These are phyloP conservation scores for Dendrobium chrysotoxum DNA, from an alignment of 106 monocot species.

Conservation along the genomic window DNA sequence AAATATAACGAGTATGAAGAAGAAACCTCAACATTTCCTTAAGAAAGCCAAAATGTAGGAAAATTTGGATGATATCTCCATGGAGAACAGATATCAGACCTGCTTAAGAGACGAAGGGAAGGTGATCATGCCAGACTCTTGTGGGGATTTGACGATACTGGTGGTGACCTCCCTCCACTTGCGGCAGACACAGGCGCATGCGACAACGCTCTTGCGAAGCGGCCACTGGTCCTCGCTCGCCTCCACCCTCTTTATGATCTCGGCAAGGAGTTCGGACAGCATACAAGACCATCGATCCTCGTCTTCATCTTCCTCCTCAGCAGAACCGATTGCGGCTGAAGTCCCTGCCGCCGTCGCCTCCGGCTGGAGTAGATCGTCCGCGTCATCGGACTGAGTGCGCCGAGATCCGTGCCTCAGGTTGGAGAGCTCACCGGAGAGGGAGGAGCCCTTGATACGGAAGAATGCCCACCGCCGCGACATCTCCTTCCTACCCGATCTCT, in stretches of 20 bases:
- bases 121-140: conserved; percentile 60
- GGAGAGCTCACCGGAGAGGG: not conserved
- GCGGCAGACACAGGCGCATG: conserved; percentile 68
- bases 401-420: not conserved
- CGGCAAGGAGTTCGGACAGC: conserved; percentile 73
- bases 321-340: not conserved
- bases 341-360: not conserved
- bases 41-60: not conserved
- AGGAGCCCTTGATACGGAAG: not conserved
- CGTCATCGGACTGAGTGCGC: not conserved
- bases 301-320: conserved; percentile 15
- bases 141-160: conserved; percentile 44
- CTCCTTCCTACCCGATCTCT: not conserved
- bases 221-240: conserved; percentile 77
- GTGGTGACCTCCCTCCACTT: conserved; percentile 70
- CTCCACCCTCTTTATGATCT: conserved; percentile 46
- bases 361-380: not conserved
- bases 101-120: conserved; percentile 88
- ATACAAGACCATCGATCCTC: conserved; percentile 65
- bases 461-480: conserved; percentile 14
- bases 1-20: not conserved
- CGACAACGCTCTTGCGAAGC: conserved; percentile 56
- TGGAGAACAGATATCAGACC: conserved; percentile 17
- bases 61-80: not conserved
- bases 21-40: not conserved